Conservation (phyloP, 495 filamentous ascomycete genomes). For the Articulospora tetracladia region DNA sequence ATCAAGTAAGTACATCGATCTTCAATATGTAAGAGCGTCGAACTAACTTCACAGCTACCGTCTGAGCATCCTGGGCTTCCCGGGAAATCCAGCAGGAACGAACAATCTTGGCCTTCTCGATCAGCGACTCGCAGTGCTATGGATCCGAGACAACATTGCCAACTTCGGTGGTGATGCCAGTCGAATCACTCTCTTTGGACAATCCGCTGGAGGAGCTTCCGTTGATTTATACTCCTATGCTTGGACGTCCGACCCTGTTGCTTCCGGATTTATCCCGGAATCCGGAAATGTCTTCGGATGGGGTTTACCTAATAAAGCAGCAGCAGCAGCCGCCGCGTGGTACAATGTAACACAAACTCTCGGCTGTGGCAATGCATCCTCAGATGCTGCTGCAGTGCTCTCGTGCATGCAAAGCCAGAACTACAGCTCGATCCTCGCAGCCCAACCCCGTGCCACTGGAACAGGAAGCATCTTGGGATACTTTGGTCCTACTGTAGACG, state of each 20-base stretch:
- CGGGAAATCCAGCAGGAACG: constrained; percentile 6
- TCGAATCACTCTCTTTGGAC: constrained; percentile 35
- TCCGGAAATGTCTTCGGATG: constrained; percentile 46
- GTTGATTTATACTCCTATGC: constrained; percentile 51
- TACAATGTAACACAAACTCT: constrained; percentile 36
- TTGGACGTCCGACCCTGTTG: constrained; percentile 38
- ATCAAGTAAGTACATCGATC: constrained; percentile 40
- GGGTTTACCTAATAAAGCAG: constrained; percentile 42
- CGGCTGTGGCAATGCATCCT: constrained; percentile 33
- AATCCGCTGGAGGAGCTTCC: constrained; percentile 43
- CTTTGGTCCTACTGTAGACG: constrained; percentile 46
- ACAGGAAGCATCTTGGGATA: constrained; percentile 25
- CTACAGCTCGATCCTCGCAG: constrained; percentile 24
- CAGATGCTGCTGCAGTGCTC: constrained; percentile 31
- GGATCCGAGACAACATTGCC: constrained; percentile 54
- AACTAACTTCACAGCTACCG: constrained; percentile 34
- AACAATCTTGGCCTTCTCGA: constrained; percentile 38
- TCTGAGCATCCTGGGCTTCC: constrained; percentile 33
- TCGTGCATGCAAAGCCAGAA: constrained; percentile 41
- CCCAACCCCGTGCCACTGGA: constrained; percentile 24
- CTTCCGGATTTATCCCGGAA: constrained; percentile 42
- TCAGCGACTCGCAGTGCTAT: constrained; percentile 55
- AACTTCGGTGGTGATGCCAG: constrained; percentile 44
- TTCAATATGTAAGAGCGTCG: constrained; percentile 40
- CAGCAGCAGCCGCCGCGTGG: constrained; percentile 26